Base-by-base conservation (phyloP, 495 filamentous ascomycete genomes). In the Podospora comata region DNA sequence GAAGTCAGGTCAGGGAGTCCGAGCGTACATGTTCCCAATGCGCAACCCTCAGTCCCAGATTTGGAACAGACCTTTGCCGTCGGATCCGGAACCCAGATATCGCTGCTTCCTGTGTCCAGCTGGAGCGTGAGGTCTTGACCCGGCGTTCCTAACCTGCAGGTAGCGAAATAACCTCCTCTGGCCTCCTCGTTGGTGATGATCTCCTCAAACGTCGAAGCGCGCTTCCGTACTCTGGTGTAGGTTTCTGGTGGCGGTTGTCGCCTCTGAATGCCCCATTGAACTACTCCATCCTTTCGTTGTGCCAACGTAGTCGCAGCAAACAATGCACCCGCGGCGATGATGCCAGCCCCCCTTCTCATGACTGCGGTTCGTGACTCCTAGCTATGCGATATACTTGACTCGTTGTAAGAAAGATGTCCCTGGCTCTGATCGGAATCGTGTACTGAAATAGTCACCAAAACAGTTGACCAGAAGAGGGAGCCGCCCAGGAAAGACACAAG, bases 41-140 rank as follows among this genome's bases (percentile, higher is more conserved):
- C 69, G 68, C 85, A 86, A 2, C 83, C 83, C 16, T 64, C 69
- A 26, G 1, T 71, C 18, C 44, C n/a, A 3, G 61, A 57, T 69
- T 23, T 72, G 6, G n/a, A 28, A 72, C 92, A 96, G 13, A 91
- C 77, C 9, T 76, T 71, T 1, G 91, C 89, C 13, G 75, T 78
- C 16, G 83, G 83, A 4, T 86, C 83, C 67, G 93, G 93, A 27
- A 88, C 85, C 94, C 94, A 97, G 28, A 97, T 83, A 80, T 98
- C 94, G 70, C 92, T 96, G 71, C 92, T 96, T 20, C 92, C 92
- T 1, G 92, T 95, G 75, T 95, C 92, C 66, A 95, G 79, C 74
- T 92, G 88, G 60, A 95, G 73, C 2, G 84, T 85, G 34, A 95
- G 68, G 7, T 79, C 77, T 73, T 95, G 92, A 2, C 78, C 73